These are phyloP conservation scores for Botrytis sinoallii DNA, from an alignment of 2,329 filamentous ascomycete genomes.

Conservation along the genomic window DNA sequence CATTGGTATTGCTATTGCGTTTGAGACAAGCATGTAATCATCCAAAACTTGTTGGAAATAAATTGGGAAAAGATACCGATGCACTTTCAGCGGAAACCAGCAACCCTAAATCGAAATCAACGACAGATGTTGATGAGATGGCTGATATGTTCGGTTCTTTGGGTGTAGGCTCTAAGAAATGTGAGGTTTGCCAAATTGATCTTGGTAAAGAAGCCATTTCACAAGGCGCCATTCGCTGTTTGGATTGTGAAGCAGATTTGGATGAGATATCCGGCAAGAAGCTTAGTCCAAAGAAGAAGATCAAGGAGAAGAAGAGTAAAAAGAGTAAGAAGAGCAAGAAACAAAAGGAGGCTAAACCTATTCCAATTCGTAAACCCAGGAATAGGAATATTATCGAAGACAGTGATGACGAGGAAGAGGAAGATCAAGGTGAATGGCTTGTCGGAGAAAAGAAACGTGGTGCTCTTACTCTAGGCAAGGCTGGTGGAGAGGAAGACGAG, in stretches of 20 bases:
- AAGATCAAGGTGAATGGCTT: constrained; percentile 75
- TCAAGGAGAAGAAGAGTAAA: constrained; percentile 40
- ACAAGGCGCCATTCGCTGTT: constrained; percentile 58
- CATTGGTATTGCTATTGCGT: constrained; percentile 85
- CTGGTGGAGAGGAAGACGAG: constrained; percentile 83
- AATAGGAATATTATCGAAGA: constrained; percentile 59
- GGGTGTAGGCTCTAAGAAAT: constrained; percentile 45
- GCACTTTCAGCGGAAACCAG: constrained; percentile 64
- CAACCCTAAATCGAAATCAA: constrained; percentile 44
- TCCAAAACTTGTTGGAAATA: constrained; percentile 79
- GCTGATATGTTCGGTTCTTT: constrained; percentile 84
- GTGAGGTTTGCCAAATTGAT: constrained; percentile 37
- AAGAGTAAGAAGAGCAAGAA: constrained; percentile 37
- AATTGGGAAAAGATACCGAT: constrained; percentile 84
- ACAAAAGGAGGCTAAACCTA: constrained; percentile 24
- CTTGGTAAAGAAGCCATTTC: constrained; percentile 33
- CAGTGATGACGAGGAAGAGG: constrained; percentile 59
- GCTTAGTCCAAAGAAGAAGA: constrained; percentile 40
- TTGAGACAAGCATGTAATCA: constrained; percentile 94
- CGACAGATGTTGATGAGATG: constrained; percentile 69
- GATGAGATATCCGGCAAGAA: constrained; percentile 54
- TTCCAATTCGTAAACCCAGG: constrained; percentile 46
- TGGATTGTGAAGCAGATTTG: constrained; percentile 72
- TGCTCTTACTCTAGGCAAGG: constrained; percentile 63
- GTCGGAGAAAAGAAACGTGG: constrained; percentile 66